A percentile compares a stretch with the other conserved stretches of the same genome.
These are phyloP conservation scores for Amanita rimosa DNA, from an alignment of 768 basidiomycete genomes.

Conservation along the genomic window DNA sequence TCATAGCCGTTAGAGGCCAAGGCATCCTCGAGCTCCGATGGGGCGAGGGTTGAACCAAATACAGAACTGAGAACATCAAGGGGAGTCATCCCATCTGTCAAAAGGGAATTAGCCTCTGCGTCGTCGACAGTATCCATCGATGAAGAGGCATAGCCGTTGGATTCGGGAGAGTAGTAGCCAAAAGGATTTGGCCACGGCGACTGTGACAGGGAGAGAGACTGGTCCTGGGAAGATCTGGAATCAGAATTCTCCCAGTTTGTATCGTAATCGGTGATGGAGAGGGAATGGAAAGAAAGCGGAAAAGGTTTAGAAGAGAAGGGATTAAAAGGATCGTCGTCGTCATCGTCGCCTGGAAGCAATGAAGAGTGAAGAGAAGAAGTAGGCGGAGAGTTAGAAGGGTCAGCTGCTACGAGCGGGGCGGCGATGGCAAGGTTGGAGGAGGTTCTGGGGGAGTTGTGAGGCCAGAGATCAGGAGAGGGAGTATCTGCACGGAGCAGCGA, in stretches of 20 bases:
- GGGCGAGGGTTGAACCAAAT: slow-evolving; percentile 83
- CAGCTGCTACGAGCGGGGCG: slow-evolving; percentile 77
- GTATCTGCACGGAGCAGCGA: slow-evolving; percentile 59
- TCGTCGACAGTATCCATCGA: slow-evolving; percentile 15
- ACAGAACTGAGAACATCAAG: slow-evolving; percentile 93
- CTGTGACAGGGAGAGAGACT: slow-evolving; percentile 20
- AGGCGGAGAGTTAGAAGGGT: slow-evolving; percentile 40
- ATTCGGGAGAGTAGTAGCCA: slow-evolving; percentile 10
- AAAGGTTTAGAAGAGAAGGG: slow-evolving; percentile 47
- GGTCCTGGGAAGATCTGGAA: slow-evolving; percentile 40
- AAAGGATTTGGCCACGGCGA: slow-evolving; percentile 15
- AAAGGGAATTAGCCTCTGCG: slow-evolving; percentile 40
- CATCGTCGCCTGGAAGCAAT: slow-evolving; percentile 43
- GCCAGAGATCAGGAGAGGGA: slow-evolving; percentile 87
- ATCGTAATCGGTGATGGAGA: slow-evolving; percentile 54
- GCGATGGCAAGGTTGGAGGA: slow-evolving; percentile 87
- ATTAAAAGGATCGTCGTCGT: slow-evolving; percentile 81
- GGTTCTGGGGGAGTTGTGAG: slow-evolving; percentile 57
- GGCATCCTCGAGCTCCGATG: slow-evolving; percentile 90
- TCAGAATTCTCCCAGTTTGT: slow-evolving; percentile 42
- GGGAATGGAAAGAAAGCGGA: slow-evolving; percentile 50
- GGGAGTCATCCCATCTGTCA: slow-evolving; percentile 93
- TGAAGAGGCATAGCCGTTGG: slow-evolving; percentile 11
- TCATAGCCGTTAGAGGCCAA: slow-evolving; percentile 83
- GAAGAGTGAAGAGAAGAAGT: slow-evolving; percentile 61